phyloP scores from a whole-genome alignment of 495 filamentous ascomycete genomes.

The Penicillium salamii region DNA sequence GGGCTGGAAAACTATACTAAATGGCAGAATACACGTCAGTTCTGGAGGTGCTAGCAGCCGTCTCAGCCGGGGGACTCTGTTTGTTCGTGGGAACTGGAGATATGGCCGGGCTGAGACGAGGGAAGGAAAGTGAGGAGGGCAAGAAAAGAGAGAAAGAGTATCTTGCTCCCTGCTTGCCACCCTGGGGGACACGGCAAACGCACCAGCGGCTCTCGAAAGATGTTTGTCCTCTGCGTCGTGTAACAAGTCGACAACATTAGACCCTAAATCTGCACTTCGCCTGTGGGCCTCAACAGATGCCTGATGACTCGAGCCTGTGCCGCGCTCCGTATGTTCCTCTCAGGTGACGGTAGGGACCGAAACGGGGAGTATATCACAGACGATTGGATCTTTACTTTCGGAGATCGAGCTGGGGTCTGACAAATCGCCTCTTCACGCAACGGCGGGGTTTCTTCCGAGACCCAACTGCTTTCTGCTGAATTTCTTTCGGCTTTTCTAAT shows the following conservation, averaged over 20 bases:
- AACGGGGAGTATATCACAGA: background rate
- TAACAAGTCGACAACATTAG: conserved; percentile 39
- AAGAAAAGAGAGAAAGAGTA: conserved; percentile 8
- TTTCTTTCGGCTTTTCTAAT: conserved; percentile 6
- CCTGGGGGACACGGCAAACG: conserved; percentile 20
- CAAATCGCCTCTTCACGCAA: background rate
- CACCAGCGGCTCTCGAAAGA: conserved; percentile 37
- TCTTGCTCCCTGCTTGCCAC: conserved; percentile 6
- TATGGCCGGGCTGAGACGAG: conserved; percentile 6
- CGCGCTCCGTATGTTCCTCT: conserved; percentile 8
- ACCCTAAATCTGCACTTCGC: conserved; percentile 21
- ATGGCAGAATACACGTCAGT: conserved; percentile 13
- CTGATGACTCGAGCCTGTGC: conserved; percentile 23
- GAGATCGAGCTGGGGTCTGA: background rate
- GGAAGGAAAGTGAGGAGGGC: conserved; percentile 4
- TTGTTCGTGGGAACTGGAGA: conserved; percentile 14
- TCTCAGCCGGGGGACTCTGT: conserved; percentile 5
- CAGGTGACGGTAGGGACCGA: conserved; percentile 3
- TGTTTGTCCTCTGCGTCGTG: conserved; percentile 39
- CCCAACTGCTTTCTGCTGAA: background rate
- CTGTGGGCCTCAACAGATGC: conserved; percentile 27
- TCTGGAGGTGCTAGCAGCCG: background rate
- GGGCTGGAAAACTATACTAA: conserved; percentile 23
- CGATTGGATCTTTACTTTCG: background rate
- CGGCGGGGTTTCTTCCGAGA: background rate